phyloP scores from a whole-genome alignment of 208 protist species.

The Trypanosoma caninum region DNA sequence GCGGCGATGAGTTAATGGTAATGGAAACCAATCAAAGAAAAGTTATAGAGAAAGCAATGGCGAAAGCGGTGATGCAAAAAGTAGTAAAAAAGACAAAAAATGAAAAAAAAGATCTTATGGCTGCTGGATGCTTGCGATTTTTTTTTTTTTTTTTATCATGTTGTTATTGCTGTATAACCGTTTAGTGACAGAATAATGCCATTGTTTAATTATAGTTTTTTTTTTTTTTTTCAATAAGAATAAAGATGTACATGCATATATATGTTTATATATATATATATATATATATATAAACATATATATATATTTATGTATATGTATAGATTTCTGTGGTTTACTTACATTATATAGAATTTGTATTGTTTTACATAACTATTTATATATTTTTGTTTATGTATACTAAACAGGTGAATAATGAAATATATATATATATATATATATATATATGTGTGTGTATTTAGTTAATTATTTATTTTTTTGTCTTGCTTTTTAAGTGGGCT shows the following conservation, averaged over 20 bases:
- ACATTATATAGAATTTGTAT: no score
- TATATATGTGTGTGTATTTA: neutral
- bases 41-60: neutral
- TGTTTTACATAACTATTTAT: no score
- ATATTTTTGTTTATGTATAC: no score
- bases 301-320: no score
- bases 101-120: neutral
- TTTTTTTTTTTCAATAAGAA: no score
- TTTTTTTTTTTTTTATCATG: neutral
- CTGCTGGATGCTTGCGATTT: conserved; percentile 4
- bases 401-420: no score
- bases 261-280: no score
- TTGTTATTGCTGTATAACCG: neutral
- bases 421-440: conserved; percentile 1
- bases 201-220: no score
- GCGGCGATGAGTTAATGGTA: conserved; percentile 2
- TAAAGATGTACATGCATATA: no score
- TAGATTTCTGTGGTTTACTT: no score
- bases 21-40: neutral
- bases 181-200: no score
- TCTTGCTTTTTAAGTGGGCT: conserved; percentile 1
- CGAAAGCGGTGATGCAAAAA: neutral
- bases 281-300: no score
- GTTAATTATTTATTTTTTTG: conserved; percentile 12
- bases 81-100: neutral